phyloP scores from a whole-genome alignment of 176 grass and related monocot genomes.

The Tillandsia leiboldiana region DNA sequence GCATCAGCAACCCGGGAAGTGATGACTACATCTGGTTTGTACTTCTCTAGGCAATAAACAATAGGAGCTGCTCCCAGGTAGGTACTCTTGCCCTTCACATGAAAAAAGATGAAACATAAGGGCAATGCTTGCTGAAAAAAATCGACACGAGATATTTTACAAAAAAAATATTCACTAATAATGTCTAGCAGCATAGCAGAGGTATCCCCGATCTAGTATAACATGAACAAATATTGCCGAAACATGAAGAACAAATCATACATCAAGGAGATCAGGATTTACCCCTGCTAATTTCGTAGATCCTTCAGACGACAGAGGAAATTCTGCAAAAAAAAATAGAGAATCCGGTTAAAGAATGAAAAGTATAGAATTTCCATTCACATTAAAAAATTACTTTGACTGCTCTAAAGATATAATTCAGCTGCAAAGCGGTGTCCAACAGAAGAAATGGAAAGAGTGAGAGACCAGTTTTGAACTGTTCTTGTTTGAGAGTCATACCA shows the following conservation, averaged over 20 bases:
- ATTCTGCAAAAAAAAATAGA: constrained; percentile 35
- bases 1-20: constrained; percentile 97
- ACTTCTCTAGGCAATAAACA: constrained; percentile 72
- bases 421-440: not conserved
- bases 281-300: constrained; percentile 23
- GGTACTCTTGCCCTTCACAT: constrained; percentile 60
- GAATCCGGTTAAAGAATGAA: constrained; percentile 9
- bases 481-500: constrained; percentile 17
- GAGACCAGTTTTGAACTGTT: too few relatives aligned
- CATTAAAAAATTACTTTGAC: too few relatives aligned
- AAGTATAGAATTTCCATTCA: not conserved
- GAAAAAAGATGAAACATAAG: constrained; percentile 18
- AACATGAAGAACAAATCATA: not conserved
- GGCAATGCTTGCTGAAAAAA: not conserved
- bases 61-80: constrained; percentile 79
- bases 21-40: constrained; percentile 75
- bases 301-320: constrained; percentile 23
- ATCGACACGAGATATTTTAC: too few relatives aligned
- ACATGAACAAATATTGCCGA: not conserved
- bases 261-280: constrained; percentile 3
- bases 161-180: too few relatives aligned
- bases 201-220: too few relatives aligned
- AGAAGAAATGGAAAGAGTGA: not conserved
- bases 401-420: too few relatives aligned
- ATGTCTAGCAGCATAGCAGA: too few relatives aligned